phyloP scores from a whole-genome alignment of 1,284 basidiomycete genomes.

The Agroathelia rolfsii region DNA sequence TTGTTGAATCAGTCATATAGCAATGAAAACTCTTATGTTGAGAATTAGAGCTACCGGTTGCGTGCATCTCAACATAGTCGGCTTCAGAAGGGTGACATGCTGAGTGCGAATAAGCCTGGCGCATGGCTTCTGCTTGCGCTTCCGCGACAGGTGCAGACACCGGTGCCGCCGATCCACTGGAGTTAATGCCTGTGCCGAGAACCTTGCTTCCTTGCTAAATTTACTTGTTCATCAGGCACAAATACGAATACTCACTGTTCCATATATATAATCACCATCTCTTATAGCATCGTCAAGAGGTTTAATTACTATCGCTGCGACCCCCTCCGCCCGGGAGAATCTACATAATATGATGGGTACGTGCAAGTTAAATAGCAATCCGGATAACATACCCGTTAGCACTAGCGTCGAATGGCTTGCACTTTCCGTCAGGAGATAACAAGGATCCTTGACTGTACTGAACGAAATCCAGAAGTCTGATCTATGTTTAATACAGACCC shows the following conservation, averaged over 20 bases:
- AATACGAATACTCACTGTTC: conserved; percentile 18
- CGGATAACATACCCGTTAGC: conserved; percentile 31
- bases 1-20: conserved; percentile 3
- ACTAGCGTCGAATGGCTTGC: conserved; percentile 37
- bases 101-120: conserved; percentile 20
- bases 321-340: conserved; percentile 25
- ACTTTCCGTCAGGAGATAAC: conserved; percentile 34
- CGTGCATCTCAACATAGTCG: conserved; percentile 39
- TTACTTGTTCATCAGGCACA: no score
- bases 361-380: not conserved
- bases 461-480: conserved; percentile 23
- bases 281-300: conserved; percentile 20
- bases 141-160: conserved; percentile 27
- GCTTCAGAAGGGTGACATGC: conserved; percentile 25
- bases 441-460: conserved; percentile 26
- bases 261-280: conserved; percentile 25
- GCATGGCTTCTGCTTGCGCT: conserved; percentile 26
- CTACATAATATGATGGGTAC: conserved; percentile 10
- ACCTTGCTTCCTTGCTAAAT: no score
- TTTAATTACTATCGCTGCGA: conserved; percentile 22
- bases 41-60: conserved; percentile 25
- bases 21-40: conserved; percentile 4
- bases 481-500: conserved; percentile 1
- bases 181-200: conserved; percentile 29
- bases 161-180: conserved; percentile 26